phyloP scores from a whole-genome alignment of 2,329 filamentous ascomycete species.

The Alternaria burnsii region DNA sequence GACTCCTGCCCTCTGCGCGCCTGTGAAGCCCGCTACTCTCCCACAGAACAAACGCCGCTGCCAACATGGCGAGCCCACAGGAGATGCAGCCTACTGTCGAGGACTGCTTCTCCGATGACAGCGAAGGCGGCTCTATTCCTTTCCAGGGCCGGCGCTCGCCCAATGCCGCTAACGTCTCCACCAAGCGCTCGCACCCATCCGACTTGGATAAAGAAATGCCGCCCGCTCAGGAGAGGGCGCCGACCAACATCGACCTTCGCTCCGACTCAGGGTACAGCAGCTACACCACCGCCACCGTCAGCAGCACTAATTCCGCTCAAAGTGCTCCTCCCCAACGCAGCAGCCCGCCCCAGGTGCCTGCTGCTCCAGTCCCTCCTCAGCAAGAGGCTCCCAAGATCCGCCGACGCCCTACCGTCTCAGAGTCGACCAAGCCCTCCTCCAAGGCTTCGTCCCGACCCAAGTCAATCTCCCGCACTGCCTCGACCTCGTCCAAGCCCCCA shows the following conservation, averaged over 20 bases:
- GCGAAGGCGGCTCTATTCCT: conserved; percentile 30
- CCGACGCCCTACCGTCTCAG: conserved; percentile 27
- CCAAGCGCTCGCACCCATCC: conserved; percentile 56
- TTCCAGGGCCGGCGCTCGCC: conserved; percentile 55
- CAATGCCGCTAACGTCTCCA: conserved; percentile 61
- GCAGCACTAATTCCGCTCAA: conserved; percentile 62
- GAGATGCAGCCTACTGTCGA: conserved; percentile 43
- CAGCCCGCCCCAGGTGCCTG: conserved; percentile 36
- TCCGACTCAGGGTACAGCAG: conserved; percentile 71
- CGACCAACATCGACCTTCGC: conserved; percentile 56
- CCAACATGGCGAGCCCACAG: conserved; percentile 32
- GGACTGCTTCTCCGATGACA: conserved; percentile 55
- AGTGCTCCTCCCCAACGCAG: conserved; percentile 45
- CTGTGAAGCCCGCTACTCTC: conserved; percentile 12
- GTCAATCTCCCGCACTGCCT: conserved; percentile 34
- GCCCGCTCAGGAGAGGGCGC: conserved; percentile 32
- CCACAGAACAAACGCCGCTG: conserved; percentile 11
- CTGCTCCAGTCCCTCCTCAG: conserved; percentile 26
- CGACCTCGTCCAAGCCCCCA: conserved; percentile 32
- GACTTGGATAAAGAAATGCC: conserved; percentile 46
- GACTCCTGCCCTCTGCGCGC: conserved; percentile 17
- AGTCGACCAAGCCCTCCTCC: conserved; percentile 18
- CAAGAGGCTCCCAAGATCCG: conserved; percentile 28
- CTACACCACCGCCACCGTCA: conserved; percentile 62
- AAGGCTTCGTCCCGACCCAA: conserved; percentile 36